Conservation (phyloP, 257 asterid genomes). For the Solanum chmielewskii region DNA sequence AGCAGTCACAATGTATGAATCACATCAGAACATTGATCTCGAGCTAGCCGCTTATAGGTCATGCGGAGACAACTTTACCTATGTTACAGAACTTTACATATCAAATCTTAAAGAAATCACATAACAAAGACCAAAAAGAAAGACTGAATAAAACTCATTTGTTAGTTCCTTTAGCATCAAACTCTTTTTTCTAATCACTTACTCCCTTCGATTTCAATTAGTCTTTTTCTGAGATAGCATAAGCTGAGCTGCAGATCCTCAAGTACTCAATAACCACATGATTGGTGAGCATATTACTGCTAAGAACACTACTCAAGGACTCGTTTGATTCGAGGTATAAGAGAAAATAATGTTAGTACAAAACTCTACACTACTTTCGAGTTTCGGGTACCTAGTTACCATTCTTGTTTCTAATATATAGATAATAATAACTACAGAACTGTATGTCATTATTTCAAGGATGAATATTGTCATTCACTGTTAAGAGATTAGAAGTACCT, state of each 20-base stretch:
- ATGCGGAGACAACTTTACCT: not conserved
- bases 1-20: not conserved
- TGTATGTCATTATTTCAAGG: not conserved
- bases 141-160: not conserved
- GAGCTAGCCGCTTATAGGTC: not conserved
- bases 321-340: not conserved
- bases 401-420: not conserved
- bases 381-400: not conserved
- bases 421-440: not conserved
- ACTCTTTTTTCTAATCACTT: not conserved
- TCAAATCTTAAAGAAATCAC: not conserved
- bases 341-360: not conserved
- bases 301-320: not conserved
- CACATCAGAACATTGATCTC: not conserved
- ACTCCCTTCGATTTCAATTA: not conserved
- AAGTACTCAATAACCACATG: not conserved
- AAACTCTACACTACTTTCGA: not conserved
- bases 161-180: not conserved
- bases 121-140: not conserved
- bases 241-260: not conserved
- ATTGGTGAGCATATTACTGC: not conserved
- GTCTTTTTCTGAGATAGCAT: not conserved
- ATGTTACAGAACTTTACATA: not conserved
- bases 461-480: not conserved
- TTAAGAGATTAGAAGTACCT: constrained; percentile 29